Evolutionary conservation across 208 protist genomes (phyloP), one percentile per base, ranked within the genome.

Genomic region (Acanthamoeba triangularis): DNA sequence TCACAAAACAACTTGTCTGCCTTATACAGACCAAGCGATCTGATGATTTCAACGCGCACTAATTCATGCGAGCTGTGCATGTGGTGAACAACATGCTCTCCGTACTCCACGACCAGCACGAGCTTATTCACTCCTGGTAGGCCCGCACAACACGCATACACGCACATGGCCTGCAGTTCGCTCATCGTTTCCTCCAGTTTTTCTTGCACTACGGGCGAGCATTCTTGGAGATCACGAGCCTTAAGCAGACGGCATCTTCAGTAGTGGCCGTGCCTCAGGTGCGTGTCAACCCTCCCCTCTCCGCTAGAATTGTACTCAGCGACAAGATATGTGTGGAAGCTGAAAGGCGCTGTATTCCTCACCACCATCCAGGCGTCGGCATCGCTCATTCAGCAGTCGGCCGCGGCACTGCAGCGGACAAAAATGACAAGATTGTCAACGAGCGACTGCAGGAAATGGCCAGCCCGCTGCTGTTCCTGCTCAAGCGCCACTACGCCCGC

Each of bases 381-480:
- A 10, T 37, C 49, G n/a, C 49, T 87, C 13, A 37, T 87, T 18
- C 23, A 61, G 28, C 25, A 49, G 37, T 14, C 56, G 35, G 37
- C 78, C 1, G 78, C 25, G n/a, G 49, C 49, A 25, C 8, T 87
- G 41, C 78, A 87, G 49, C 78, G 49, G 49, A 87, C 49, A 37
- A 37, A 35, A 30, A 28, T 4, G 78, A 33, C 49, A 49, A 87
- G 28, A 35, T 23, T 8, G 18, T 87, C 41, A 28, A 87, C 13
- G 35, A 49, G 35, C 78, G 78, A 7, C 25, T 87, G 49, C 28
- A 49, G 11, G 47, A 87, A 28, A 37, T 87, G 78, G 25, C 28
- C 78, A n/a, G 49, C 41, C 78, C 56, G 7, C 78, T 87, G 37
- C 28, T 59, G n/a, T 87, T 87, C 78, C 25, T 87, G n/a, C 49